Evolutionary conservation across 495 filamentous ascomycete species (phyloP).

Genomic region (Trypethelium eluteriae): DNA sequence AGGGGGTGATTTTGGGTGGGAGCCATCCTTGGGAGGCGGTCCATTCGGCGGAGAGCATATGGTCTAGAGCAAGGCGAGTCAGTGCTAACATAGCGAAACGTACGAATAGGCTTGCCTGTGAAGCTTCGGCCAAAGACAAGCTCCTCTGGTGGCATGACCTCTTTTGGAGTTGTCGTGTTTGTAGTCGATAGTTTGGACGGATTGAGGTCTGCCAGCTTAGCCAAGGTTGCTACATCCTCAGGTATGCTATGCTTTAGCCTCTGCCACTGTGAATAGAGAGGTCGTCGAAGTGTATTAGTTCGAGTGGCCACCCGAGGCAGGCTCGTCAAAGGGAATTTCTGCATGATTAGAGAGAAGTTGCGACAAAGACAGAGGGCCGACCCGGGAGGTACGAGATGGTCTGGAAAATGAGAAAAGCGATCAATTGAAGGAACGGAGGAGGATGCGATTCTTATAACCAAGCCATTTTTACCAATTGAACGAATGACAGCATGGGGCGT

Average conservation of each 20-base stretch:
- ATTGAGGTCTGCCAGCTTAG: constrained; percentile 55
- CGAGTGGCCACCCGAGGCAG: background rate
- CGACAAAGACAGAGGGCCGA: background rate
- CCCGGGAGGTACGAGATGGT: no score
- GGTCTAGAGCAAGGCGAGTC: constrained; percentile 50
- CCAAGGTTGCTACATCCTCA: constrained; percentile 25
- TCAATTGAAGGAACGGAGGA: background rate
- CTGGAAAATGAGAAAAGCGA: background rate
- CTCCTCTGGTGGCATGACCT: constrained; percentile 61
- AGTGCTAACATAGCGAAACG: background rate
- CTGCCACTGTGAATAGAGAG: constrained; percentile 22
- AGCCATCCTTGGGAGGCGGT: constrained; percentile 74
- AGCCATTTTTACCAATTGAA: background rate
- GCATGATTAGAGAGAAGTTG: background rate
- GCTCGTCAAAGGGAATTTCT: background rate
- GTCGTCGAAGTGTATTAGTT: background rate
- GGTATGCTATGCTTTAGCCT: constrained; percentile 34
- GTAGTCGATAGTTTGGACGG: constrained; percentile 64
- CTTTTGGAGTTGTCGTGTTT: constrained; percentile 67
- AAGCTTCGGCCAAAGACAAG: constrained; percentile 84
- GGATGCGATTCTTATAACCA: no score
- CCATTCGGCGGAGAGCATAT: constrained; percentile 97
- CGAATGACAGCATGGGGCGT: background rate
- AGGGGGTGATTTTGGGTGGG: constrained; percentile 71
- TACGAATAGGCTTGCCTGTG: constrained; percentile 51